Evolutionary conservation across 106 monocot genomes (phyloP).

Genomic region (Agapanthus africanus): DNA sequence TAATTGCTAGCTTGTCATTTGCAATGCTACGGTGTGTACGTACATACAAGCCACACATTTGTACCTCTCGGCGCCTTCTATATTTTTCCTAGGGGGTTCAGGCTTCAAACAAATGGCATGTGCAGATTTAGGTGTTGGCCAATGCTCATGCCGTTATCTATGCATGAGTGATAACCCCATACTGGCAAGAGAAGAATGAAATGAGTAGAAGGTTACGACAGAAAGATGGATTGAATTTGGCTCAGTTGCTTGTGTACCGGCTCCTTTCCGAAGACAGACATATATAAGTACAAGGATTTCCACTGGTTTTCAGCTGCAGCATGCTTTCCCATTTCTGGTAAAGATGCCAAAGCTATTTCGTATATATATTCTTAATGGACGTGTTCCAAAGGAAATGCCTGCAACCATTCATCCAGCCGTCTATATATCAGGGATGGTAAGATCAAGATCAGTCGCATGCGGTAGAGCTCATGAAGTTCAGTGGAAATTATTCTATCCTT

Average conservation of each 20-base stretch:
- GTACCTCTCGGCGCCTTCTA: not conserved
- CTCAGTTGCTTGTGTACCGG: not conserved
- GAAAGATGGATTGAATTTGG: not conserved
- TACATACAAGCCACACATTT: not conserved
- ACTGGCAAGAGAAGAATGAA: not conserved
- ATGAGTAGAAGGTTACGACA: not conserved
- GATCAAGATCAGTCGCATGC: not conserved
- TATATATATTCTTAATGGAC: not conserved
- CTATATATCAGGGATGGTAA: not conserved
- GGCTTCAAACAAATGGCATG: not conserved
- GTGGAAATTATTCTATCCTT: not conserved
- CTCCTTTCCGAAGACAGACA: not conserved
- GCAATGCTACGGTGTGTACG: not conserved
- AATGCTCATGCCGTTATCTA: too few species aligned
- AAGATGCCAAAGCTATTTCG: too few species aligned
- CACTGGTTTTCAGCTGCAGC: not conserved
- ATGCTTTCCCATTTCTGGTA: too few species aligned
- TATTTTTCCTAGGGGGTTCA: not conserved
- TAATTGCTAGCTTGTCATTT: not conserved
- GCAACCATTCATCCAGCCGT: not conserved
- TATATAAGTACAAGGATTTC: not conserved
- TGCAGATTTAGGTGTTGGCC: not conserved
- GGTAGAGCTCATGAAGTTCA: not conserved
- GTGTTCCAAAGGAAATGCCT: not conserved
- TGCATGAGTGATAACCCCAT: too few species aligned